These are phyloP conservation scores for Eugenia klotzschiana DNA, from an alignment of 441 rosid species.

Conservation along the genomic window DNA sequence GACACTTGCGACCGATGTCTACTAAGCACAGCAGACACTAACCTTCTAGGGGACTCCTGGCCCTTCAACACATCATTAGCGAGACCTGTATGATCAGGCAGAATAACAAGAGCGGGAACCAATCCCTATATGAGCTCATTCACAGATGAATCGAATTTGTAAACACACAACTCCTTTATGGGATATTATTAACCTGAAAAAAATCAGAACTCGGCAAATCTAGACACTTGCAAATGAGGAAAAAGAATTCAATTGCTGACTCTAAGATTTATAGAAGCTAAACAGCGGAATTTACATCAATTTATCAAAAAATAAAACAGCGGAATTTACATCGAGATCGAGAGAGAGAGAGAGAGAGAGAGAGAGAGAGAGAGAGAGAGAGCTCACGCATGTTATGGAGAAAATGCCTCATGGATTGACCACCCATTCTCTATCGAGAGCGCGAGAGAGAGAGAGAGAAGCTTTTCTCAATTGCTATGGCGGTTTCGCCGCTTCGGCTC, in stretches of 20 bases:
- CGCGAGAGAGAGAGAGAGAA: no score
- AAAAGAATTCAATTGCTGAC: background rate
- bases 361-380: background rate
- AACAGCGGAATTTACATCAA: background rate
- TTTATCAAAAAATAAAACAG: no score
- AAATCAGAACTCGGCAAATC: background rate
- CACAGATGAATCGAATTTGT: background rate
- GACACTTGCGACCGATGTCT: constrained; percentile 33
- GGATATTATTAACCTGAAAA: background rate
- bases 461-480: background rate
- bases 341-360: background rate
- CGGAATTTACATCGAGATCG: background rate
- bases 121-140: background rate
- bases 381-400: constrained; percentile 14
- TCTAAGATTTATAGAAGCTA: background rate
- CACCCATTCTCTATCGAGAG: constrained; percentile 7
- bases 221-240: background rate
- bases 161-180: background rate
- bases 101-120: background rate
- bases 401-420: constrained; percentile 20
- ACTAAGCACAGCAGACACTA: constrained; percentile 21
- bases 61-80: constrained; percentile 18
- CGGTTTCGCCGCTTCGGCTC: background rate
- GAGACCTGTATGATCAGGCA: constrained; percentile 13
- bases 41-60: constrained; percentile 19